Base-by-base conservation (phyloP, 2,329 filamentous ascomycete species). In the Mycogone perniciosa region DNA sequence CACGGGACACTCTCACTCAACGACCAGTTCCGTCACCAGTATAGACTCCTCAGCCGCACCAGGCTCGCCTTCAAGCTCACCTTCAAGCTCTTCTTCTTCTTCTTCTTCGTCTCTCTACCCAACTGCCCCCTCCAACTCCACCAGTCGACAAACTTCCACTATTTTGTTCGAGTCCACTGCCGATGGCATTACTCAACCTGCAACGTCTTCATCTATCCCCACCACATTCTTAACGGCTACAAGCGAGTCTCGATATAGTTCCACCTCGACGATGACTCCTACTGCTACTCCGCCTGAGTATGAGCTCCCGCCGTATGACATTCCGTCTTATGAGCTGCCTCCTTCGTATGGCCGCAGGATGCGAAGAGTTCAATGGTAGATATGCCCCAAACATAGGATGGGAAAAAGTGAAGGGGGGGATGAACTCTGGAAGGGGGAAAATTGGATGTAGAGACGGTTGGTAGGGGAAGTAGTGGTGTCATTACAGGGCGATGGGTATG, bases 181-280 rank as follows among this genome's bases (percentile, higher is more conserved):
- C 29, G 41, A 38, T 34, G 52, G 47, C 9, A 39, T 47, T 11
- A 57, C 56, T 4, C 50, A 55, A 6, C 48, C 52, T 9, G 13
- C 38, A 10, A 7, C 39, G 1, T 30, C 40, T 7, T 40, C 43
- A 7, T 33, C 46, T 4, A 13, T 38, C 29, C 56, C 56, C 6
- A 63, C 61, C 1, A 64, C 62, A 1, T 26, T 64, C n/a, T 29
- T 35, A 13, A 33, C 59, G 1, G 62, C 60, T 1, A 60, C 57
- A 1, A 58, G 57, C 54, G 61, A 59, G 37, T 45, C 46, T 7
- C 29, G 5, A 27, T 33, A 46, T 9, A 41, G 27, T 11, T 26
- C 46, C 5, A 42, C 48, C 5, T 42, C 42, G 10, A 46, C 48
- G 3, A 35, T 50, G 0, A 38, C 53, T 33, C 6, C 31, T 8